These are phyloP conservation scores for Cladophialophora bantiana DNA, from an alignment of 2,329 filamentous ascomycete species.

Conservation along the genomic window DNA sequence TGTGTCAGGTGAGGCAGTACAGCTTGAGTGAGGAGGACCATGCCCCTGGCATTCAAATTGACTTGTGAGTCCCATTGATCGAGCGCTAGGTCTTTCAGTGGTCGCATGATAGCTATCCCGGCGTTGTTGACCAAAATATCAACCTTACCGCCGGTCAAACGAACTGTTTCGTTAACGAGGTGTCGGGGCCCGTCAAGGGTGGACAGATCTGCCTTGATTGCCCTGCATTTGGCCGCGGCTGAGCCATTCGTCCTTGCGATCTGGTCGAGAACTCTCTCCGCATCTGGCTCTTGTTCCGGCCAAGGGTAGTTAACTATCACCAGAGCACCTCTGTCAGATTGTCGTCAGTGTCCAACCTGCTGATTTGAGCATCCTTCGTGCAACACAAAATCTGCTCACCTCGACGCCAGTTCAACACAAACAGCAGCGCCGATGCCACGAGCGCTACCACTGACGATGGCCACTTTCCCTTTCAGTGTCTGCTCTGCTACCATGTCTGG, in stretches of 20 bases:
- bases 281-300: neutral
- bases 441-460: conserved; percentile 59
- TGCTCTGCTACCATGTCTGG: conserved; percentile 2
- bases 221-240: neutral
- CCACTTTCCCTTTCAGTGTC: conserved; percentile 39
- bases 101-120: conserved; percentile 16
- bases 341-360: too few relatives aligned
- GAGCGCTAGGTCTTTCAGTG: conserved; percentile 45
- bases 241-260: neutral
- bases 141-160: neutral
- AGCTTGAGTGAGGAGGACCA: conserved; percentile 51
- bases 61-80: conserved; percentile 55
- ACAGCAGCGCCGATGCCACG: conserved; percentile 59
- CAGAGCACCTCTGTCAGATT: neutral
- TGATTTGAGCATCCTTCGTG: too few relatives aligned
- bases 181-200: conserved; percentile 12
- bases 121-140: conserved; percentile 28
- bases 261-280: neutral
- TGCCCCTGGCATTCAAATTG: conserved; percentile 55
- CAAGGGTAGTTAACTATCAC: neutral
- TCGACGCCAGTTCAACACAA: conserved; percentile 34
- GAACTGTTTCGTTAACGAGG: conserved; percentile 14
- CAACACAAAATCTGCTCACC: neutral
- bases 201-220: conserved; percentile 33
- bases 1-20: conserved; percentile 44